These are phyloP conservation scores for Falciphora oryzae DNA, from an alignment of 2,329 filamentous ascomycete species.

Conservation along the genomic window DNA sequence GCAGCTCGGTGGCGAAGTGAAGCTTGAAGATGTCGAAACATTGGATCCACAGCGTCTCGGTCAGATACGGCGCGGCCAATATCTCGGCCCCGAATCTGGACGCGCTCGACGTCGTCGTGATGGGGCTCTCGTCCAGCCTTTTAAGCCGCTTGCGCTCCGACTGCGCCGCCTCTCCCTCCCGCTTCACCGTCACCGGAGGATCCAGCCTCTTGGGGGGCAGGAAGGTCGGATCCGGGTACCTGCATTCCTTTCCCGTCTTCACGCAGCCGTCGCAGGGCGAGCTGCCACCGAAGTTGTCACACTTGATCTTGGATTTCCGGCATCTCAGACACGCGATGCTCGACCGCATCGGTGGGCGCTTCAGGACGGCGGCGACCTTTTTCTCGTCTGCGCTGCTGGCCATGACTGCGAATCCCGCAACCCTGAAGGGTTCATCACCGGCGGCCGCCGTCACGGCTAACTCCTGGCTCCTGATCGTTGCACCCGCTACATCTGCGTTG, in stretches of 20 bases:
- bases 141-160: slow-evolving; percentile 45
- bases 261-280: slow-evolving; percentile 71
- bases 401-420: slow-evolving; percentile 2
- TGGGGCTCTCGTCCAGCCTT: slow-evolving; percentile 37
- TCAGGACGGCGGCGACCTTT: slow-evolving; percentile 20
- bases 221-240: slow-evolving; percentile 53
- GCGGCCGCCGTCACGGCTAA: neutral
- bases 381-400: slow-evolving; percentile 4
- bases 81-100: slow-evolving; percentile 47
- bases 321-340: slow-evolving; percentile 75
- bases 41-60: slow-evolving; percentile 60
- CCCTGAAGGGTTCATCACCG: neutral
- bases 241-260: slow-evolving; percentile 65
- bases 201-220: slow-evolving; percentile 28
- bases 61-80: slow-evolving; percentile 56
- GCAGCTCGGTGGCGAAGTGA: slow-evolving; percentile 66
- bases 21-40: slow-evolving; percentile 64
- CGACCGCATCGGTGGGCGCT: slow-evolving; percentile 58
- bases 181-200: slow-evolving; percentile 34
- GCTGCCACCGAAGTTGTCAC: slow-evolving; percentile 69
- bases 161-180: slow-evolving; percentile 33
- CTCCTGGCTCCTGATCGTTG: neutral
- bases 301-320: slow-evolving; percentile 79
- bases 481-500: neutral
- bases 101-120: slow-evolving; percentile 30